phyloP scores from a whole-genome alignment of 495 filamentous ascomycete species.

The Aspergillus haitiensis region DNA sequence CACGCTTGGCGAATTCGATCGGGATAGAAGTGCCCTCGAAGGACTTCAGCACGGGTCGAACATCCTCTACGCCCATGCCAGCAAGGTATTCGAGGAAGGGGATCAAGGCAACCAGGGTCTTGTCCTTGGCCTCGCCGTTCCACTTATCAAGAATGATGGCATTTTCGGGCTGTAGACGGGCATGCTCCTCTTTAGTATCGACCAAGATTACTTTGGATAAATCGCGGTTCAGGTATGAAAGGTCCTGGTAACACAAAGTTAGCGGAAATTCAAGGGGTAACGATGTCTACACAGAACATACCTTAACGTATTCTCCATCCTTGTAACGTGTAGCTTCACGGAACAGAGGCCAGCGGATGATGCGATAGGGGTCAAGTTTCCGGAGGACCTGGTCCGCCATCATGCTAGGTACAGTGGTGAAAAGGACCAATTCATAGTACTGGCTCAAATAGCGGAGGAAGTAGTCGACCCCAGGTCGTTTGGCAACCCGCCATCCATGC shows the following conservation, averaged over 20 bases:
- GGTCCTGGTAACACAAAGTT: slow-evolving; percentile 58
- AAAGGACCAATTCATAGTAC: slow-evolving; percentile 96
- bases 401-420: slow-evolving; percentile 79
- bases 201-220: slow-evolving; percentile 91
- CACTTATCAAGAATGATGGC: slow-evolving; percentile 88
- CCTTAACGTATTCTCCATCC: slow-evolving; percentile 95
- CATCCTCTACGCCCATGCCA: slow-evolving; percentile 86
- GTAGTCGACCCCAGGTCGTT: slow-evolving; percentile 94
- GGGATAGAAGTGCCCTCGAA: slow-evolving; percentile 87
- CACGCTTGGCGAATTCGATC: slow-evolving; percentile 83
- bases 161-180: slow-evolving; percentile 85
- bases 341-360: slow-evolving; percentile 94
- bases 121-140: slow-evolving; percentile 79
- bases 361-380: slow-evolving; percentile 93
- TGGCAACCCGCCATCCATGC: slow-evolving; percentile 93
- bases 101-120: slow-evolving; percentile 80
- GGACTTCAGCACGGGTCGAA: slow-evolving; percentile 78
- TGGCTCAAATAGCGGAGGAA: slow-evolving; percentile 94
- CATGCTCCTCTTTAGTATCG: slow-evolving; percentile 80
- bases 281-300: slow-evolving; percentile 38
- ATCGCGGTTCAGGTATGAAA: slow-evolving; percentile 93
- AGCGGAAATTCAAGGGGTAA: neutral
- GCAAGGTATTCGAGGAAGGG: slow-evolving; percentile 96
- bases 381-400: slow-evolving; percentile 83
- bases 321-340: slow-evolving; percentile 93